Base-by-base conservation (phyloP, 306 rosid genomes). In the Leucaena leucocephala region DNA sequence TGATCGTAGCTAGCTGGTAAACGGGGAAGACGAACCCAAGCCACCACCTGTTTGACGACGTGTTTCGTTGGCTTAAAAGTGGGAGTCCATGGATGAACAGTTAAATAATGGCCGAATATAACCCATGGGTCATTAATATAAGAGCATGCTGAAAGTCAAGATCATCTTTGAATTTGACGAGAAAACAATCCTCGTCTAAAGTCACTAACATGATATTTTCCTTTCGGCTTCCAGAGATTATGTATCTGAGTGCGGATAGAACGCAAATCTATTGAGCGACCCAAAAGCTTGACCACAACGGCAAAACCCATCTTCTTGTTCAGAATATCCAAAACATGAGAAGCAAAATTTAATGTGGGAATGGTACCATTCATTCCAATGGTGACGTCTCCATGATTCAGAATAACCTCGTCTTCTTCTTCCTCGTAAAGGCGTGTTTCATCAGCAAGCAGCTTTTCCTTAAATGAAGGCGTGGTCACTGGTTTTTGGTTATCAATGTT, bases 161-260 rank as follows among this genome's bases (percentile, higher is more conserved):
- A 5, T 50, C 57, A 0, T 50, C 57, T 5, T 50, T 50, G 7
- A 50, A 50, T 5, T 15, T 14, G 0, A 50, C 6, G 6, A 50
- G 7, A 1, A 13, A 50, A 2, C 21, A 50, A 2, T 4, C 2
- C 1, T 50, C 57, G 0, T 50, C 57, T 27, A 1, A 50, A 19
- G 7, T 15, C 57, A 0, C 2, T 50, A 2, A 50, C 2, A 7
- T 50, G 6, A 2, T 15, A 5, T 0, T 5, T 5, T 0, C n/a
- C 57, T 0, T 0, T 0, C 0, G n/a, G 57, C 15, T 50, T 50
- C 57, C 57, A 50, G 0, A 50, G n/a, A 2, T 50, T 50, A 1
- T 14, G 57, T 0, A 50, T 0, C 4, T 16, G 21, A 0, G 5
- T 0, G 6, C 19, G 7, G 0, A 50, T 19, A 1, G 14, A 7